Conservation (phyloP, 345 rosid species). For the Microthlaspi erraticum region DNA sequence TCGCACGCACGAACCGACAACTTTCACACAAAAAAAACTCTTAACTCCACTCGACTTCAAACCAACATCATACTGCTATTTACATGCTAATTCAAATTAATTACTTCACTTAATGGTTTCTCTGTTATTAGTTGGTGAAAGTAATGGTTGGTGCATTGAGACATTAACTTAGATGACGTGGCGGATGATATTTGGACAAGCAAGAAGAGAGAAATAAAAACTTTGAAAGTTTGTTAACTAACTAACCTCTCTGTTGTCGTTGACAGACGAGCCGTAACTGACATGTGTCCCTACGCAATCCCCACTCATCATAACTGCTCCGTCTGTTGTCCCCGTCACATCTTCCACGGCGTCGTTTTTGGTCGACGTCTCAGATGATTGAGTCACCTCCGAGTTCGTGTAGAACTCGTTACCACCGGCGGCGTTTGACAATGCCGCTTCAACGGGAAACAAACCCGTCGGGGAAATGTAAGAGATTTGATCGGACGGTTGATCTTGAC, state of each 20-base stretch:
- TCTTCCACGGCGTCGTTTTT: constrained; percentile 47
- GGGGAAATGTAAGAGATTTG: not conserved
- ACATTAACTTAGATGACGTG: not conserved
- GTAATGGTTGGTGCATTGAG: constrained; percentile 5
- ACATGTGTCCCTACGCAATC: constrained; percentile 49
- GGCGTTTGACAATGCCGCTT: constrained; percentile 4
- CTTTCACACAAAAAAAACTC: not conserved
- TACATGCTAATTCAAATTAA: not conserved
- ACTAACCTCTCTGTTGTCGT: constrained; percentile 52
- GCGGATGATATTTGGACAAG: not conserved
- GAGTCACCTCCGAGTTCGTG: constrained; percentile 42
- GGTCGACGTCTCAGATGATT: constrained; percentile 2
- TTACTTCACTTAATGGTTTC: not conserved
- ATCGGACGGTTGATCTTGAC: constrained; percentile 45
- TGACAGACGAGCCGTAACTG: constrained; percentile 52
- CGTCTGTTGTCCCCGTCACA: not conserved
- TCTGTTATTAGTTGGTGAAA: constrained; percentile 8
- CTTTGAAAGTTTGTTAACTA: constrained; percentile 32
- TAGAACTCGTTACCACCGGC: constrained; percentile 38
- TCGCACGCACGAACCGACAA: constrained; percentile 34
- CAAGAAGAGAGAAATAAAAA: not conserved
- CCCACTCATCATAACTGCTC: constrained; percentile 47
- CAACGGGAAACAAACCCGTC: constrained; percentile 1
- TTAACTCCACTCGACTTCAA: constrained; percentile 16
- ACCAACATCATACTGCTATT: not conserved